phyloP scores from a whole-genome alignment of 495 filamentous ascomycete species.

The Penicillium verhagenii region DNA sequence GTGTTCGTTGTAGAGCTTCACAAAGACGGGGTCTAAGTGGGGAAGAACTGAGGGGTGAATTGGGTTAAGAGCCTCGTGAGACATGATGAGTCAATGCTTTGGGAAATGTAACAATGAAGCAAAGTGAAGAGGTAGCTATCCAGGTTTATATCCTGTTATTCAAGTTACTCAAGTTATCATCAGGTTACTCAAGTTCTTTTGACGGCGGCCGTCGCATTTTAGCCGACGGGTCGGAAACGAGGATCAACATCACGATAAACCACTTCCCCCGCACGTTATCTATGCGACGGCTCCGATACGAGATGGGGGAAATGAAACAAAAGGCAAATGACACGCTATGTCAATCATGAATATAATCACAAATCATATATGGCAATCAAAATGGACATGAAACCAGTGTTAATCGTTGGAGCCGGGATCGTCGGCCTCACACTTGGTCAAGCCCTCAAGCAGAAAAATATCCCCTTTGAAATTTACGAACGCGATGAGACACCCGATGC shows the following conservation, averaged over 20 bases:
- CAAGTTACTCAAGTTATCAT: no score
- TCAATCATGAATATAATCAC: not conserved
- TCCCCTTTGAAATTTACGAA: conserved; percentile 55
- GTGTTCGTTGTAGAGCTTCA: conserved; percentile 31
- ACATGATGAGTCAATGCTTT: conserved; percentile 7
- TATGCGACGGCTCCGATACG: conserved; percentile 30
- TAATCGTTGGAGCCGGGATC: conserved; percentile 59
- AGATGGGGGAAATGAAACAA: not conserved
- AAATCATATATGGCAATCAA: no score
- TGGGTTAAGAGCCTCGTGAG: conserved; percentile 33
- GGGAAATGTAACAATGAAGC: not conserved
- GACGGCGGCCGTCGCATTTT: conserved; percentile 15
- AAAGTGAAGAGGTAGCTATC: not conserved
- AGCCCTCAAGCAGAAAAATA: conserved; percentile 42
- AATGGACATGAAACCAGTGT: conserved; percentile 33
- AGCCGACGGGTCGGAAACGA: conserved; percentile 24
- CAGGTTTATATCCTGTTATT: not conserved
- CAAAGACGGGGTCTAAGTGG: conserved; percentile 27
- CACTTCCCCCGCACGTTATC: conserved; percentile 28
- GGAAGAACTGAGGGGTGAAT: conserved; percentile 29
- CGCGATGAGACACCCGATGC: conserved; percentile 42
- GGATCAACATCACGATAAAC: conserved; percentile 4
- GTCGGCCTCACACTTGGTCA: conserved; percentile 57
- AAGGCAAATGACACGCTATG: conserved; percentile 10
- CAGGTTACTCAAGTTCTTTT: no score